Evolutionary conservation across 257 asterid genomes (phyloP).

Genomic region (Solanum megistacrolobum): DNA sequence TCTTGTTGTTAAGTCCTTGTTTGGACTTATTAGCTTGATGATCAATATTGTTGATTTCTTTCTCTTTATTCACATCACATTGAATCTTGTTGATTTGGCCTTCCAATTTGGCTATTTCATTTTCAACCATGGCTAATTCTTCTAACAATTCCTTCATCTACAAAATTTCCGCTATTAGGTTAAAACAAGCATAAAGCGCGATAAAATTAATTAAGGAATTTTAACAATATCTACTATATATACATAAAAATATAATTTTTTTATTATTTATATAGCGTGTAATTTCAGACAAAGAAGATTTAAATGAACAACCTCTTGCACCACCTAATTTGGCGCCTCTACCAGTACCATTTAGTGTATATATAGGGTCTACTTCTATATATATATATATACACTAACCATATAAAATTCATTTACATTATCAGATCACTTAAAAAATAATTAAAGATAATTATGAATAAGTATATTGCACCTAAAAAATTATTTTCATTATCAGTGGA

Average conservation of each 20-base stretch:
- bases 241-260: not conserved
- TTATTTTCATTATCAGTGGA: not conserved
- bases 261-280: too few species aligned
- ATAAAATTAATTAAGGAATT: not conserved
- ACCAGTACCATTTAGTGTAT: not conserved
- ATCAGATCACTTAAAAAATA: not conserved
- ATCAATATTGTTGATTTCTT: slow-evolving; percentile 16
- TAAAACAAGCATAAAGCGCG: not conserved
- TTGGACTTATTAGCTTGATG: slow-evolving; percentile 12
- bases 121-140: slow-evolving; percentile 66
- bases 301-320: not conserved
- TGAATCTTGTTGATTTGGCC: slow-evolving; percentile 54
- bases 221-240: not conserved
- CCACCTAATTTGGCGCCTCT: not conserved
- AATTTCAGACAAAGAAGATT: not conserved
- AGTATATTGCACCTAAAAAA: not conserved
- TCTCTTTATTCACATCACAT: slow-evolving; percentile 31
- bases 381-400: not conserved
- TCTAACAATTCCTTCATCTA: slow-evolving; percentile 64
- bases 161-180: not conserved
- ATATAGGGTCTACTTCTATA: not conserved
- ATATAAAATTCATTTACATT: not conserved
- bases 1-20: not conserved
- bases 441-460: not conserved
- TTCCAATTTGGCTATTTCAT: slow-evolving; percentile 58